Conservation (phyloP, 2,329 filamentous ascomycete genomes). For the Aspergillus floridensis region DNA sequence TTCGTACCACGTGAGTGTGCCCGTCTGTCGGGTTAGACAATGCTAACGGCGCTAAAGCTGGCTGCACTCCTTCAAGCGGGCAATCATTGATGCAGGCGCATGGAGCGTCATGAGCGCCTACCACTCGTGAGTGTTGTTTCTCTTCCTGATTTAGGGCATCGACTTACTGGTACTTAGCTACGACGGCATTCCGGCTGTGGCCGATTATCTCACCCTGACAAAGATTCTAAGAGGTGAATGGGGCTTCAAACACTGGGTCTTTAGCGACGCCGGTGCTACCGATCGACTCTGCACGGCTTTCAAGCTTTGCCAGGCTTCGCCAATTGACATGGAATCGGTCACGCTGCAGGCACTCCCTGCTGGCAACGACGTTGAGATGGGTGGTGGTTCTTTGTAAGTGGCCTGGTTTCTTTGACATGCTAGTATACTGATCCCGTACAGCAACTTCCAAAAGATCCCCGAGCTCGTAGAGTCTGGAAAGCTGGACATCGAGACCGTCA, state of each 20-base stretch:
- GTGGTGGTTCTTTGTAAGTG: conserved; percentile 62
- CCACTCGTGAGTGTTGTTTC: conserved; percentile 48
- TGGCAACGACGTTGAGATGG: conserved; percentile 73
- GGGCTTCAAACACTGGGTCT: conserved; percentile 68
- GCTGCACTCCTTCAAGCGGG: conserved; percentile 63
- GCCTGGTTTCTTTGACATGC: not conserved
- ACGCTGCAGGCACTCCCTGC: conserved; percentile 63
- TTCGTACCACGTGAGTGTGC: conserved; percentile 56
- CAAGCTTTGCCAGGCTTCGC: conserved; percentile 59
- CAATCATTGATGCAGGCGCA: conserved; percentile 68
- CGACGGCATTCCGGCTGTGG: conserved; percentile 67
- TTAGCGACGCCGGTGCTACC: conserved; percentile 67
- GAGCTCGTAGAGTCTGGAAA: conserved; percentile 61
- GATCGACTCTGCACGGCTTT: conserved; percentile 66
- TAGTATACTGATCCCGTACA: conserved; percentile 14
- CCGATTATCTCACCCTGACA: conserved; percentile 64
- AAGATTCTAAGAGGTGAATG: conserved; percentile 69
- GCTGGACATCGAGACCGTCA: conserved; percentile 58
- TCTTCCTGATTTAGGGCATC: not conserved
- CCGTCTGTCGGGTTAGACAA: not conserved
- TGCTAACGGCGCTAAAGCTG: conserved; percentile 22
- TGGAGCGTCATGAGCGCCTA: conserved; percentile 73
- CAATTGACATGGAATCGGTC: conserved; percentile 64
- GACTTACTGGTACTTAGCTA: conserved; percentile 43
- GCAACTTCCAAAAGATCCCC: conserved; percentile 65